phyloP scores from a whole-genome alignment of 768 basidiomycete species.

The Nevesoporus exiguus region DNA sequence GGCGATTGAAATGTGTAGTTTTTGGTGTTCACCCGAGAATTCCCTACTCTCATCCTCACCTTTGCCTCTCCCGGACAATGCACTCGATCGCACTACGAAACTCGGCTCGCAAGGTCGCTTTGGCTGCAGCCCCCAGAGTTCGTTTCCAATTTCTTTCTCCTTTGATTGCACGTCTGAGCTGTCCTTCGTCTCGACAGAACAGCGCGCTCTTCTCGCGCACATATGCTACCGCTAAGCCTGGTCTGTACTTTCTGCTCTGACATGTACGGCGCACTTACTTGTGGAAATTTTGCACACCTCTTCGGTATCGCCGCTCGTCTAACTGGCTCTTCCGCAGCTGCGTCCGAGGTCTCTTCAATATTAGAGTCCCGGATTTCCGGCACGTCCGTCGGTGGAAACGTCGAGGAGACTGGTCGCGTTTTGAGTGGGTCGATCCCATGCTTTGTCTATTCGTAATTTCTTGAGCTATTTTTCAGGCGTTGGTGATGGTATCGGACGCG shows the following conservation, averaged over 20 bases:
- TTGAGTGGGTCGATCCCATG: slow-evolving; percentile 63
- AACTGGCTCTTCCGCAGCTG: slow-evolving; percentile 58
- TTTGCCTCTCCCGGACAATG: slow-evolving; percentile 52
- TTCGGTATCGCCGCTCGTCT: slow-evolving; percentile 9
- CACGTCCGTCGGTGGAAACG: slow-evolving; percentile 84
- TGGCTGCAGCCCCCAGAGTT: slow-evolving; percentile 68
- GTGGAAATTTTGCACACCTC: slow-evolving; percentile 10
- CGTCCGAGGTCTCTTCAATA: slow-evolving; percentile 99
- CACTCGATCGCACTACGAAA: slow-evolving; percentile 85
- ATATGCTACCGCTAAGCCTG: slow-evolving; percentile 98
- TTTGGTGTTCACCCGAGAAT: slow-evolving; percentile 34
- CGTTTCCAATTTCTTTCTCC: slow-evolving; percentile 14
- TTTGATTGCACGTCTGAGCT: slow-evolving; percentile 4
- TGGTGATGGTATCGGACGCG: slow-evolving; percentile 99
- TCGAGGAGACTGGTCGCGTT: slow-evolving; percentile 99
- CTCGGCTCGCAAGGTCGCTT: slow-evolving; percentile 72
- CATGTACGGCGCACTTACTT: slow-evolving; percentile 6
- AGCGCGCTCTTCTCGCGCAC: slow-evolving; percentile 60
- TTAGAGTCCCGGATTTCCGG: slow-evolving; percentile 98
- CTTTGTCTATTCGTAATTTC: not conserved
- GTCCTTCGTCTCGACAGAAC: slow-evolving; percentile 30
- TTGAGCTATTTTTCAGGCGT: slow-evolving; percentile 57
- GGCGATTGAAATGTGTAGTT: slow-evolving; percentile 31
- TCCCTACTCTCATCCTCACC: slow-evolving; percentile 43
- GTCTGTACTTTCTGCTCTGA: slow-evolving; percentile 44